Conservation (phyloP, 192 early-diverging fungal species). For the Geranomyces variabilis region DNA sequence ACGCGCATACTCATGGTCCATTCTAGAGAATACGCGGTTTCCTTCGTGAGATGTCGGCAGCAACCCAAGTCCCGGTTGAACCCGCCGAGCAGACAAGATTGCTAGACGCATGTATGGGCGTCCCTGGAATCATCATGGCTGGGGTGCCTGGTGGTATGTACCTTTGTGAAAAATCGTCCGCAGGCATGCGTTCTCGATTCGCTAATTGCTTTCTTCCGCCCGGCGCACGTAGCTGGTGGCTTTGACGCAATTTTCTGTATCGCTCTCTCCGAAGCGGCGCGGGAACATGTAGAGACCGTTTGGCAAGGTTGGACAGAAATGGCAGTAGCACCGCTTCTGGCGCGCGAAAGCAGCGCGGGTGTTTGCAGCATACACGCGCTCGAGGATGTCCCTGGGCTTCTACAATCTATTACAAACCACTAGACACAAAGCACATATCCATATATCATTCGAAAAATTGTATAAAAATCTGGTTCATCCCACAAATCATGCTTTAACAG, state of each 20-base stretch:
- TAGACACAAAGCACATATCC: background rate
- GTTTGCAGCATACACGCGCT: background rate
- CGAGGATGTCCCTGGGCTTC: slow-evolving; percentile 4
- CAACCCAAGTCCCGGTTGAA: slow-evolving; percentile 85
- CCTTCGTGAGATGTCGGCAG: slow-evolving; percentile 72
- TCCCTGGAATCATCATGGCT: slow-evolving; percentile 86
- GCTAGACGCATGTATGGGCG: slow-evolving; percentile 76
- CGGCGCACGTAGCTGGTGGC: slow-evolving; percentile 76
- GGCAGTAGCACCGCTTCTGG: slow-evolving; percentile 80
- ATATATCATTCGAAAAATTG: background rate
- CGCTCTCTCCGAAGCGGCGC: slow-evolving; percentile 31
- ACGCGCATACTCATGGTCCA: background rate
- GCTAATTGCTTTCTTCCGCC: background rate
- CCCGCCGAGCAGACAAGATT: slow-evolving; percentile 84
- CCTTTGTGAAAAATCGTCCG: background rate
- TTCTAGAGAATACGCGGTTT: slow-evolving; percentile 60
- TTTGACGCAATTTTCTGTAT: slow-evolving; percentile 97
- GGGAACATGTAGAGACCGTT: slow-evolving; percentile 22
- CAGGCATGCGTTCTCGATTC: background rate
- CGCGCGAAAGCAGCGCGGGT: slow-evolving; percentile 19
- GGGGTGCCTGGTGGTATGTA: slow-evolving; percentile 87
- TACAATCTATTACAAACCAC: background rate
- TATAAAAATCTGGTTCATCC: slow-evolving; percentile 8
- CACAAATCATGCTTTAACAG: slow-evolving; percentile 21
- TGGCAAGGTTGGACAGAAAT: slow-evolving; percentile 71